Percentiles rank a stretch among this genome's conserved stretches.
Evolutionary conservation across 2,329 filamentous ascomycete genomes (phyloP).

Genomic region (Pseudocercospora crystallina): DNA sequence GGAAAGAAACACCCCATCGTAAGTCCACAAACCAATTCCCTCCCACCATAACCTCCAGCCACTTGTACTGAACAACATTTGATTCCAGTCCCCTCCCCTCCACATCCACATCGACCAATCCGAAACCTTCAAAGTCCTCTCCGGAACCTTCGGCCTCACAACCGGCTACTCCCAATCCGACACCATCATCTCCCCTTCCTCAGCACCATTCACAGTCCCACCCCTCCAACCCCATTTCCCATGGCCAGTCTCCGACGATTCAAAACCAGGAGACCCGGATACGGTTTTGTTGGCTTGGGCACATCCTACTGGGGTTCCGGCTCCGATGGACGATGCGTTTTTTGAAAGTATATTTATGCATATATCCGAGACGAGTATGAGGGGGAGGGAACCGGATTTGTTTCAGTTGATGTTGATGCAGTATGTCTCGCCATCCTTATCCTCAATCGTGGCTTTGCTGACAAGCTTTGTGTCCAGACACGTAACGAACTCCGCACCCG

Average conservation of each 20-base stretch:
- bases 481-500: slow-evolving; percentile 3
- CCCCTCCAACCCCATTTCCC: slow-evolving; percentile 9
- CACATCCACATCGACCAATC: slow-evolving; percentile 17
- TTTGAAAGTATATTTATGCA: slow-evolving; percentile 13
- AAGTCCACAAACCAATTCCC: neutral
- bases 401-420: slow-evolving; percentile 10
- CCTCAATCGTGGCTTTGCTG: neutral
- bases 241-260: neutral
- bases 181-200: slow-evolving; percentile 6
- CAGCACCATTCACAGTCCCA: neutral
- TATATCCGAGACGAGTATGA: neutral
- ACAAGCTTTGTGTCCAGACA: neutral
- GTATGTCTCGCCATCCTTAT: neutral
- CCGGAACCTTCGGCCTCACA: slow-evolving; percentile 8
- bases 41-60: no score
- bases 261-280: slow-evolving; percentile 5
- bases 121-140: slow-evolving; percentile 17
- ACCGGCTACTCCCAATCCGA: slow-evolving; percentile 10
- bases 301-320: slow-evolving; percentile 5
- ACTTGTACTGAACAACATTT: neutral
- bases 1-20: slow-evolving; percentile 11
- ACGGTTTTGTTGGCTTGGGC: slow-evolving; percentile 7
- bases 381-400: slow-evolving; percentile 3
- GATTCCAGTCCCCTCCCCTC: slow-evolving; percentile 6
- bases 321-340: slow-evolving; percentile 10